Percentiles rank a stretch among this genome's conserved stretches.
Evolutionary conservation across 768 basidiomycete species (phyloP).

Genomic region (Tubosaeta sp.): DNA sequence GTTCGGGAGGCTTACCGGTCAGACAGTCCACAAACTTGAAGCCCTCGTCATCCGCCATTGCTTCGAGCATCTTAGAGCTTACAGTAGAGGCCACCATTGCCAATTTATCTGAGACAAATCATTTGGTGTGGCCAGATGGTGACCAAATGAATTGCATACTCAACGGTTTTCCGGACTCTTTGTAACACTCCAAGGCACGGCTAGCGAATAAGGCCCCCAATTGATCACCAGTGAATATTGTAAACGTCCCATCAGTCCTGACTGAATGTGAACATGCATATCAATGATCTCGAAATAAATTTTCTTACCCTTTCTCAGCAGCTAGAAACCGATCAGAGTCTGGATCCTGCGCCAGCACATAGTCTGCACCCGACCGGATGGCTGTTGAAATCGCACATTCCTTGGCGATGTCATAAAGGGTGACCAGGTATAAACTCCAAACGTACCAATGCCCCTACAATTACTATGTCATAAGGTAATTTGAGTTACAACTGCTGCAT

Average conservation of each 20-base stretch:
- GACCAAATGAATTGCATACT: constrained; percentile 27
- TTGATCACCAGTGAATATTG: constrained; percentile 80
- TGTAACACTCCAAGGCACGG: constrained; percentile 42
- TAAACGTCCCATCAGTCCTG: constrained; percentile 51
- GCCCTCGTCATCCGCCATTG: constrained; percentile 70
- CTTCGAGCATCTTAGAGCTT: constrained; percentile 84
- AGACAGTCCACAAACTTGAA: constrained; percentile 84
- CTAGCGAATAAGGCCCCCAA: constrained; percentile 59
- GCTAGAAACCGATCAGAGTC: constrained; percentile 83
- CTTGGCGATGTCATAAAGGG: constrained; percentile 34
- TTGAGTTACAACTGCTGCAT: constrained; percentile 4
- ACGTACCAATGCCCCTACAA: constrained; percentile 47
- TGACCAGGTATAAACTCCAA: neutral
- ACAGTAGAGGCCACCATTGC: constrained; percentile 90
- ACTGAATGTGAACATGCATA: constrained; percentile 1
- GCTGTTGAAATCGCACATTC: constrained; percentile 69
- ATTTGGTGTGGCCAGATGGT: constrained; percentile 39
- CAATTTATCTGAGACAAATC: constrained; percentile 47
- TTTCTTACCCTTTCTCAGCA: constrained; percentile 58
- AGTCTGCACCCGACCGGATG: constrained; percentile 43
- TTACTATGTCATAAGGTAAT: constrained; percentile 1
- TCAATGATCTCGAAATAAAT: neutral
- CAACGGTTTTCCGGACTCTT: constrained; percentile 41
- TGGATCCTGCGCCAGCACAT: constrained; percentile 87
- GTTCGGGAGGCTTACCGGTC: constrained; percentile 49